These are phyloP conservation scores for Onygenales sp. DNA, from an alignment of 2,329 filamentous ascomycete species.

Conservation along the genomic window DNA sequence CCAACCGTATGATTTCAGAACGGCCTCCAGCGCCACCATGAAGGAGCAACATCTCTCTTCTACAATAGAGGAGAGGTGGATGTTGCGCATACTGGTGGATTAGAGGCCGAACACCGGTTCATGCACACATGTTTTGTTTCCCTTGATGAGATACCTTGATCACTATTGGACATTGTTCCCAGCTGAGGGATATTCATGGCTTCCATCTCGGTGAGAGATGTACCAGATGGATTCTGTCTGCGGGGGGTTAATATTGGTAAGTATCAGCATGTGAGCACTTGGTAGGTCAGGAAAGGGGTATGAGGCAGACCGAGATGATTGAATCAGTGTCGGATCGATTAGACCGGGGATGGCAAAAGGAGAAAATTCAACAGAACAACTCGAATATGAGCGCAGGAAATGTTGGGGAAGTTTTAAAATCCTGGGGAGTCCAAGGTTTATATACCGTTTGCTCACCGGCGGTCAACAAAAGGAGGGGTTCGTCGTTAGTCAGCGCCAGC, in stretches of 20 bases:
- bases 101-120: constrained; percentile 53
- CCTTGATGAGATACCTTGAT: constrained; percentile 42
- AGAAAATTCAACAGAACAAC: neutral
- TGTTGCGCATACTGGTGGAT: constrained; percentile 14
- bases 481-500: neutral
- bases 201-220: constrained; percentile 24
- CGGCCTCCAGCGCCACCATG: constrained; percentile 18
- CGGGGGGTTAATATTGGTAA: neutral
- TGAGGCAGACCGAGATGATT: neutral
- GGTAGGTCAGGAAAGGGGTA: neutral
- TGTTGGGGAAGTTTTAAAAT: neutral
- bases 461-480: neutral
- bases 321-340: neutral
- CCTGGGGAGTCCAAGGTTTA: neutral
- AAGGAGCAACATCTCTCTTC: constrained; percentile 1
- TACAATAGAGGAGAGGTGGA: constrained; percentile 14
- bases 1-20: constrained; percentile 72
- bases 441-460: neutral
- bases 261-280: neutral
- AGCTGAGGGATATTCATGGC: constrained; percentile 31
- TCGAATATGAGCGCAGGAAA: neutral
- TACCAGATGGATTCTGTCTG: constrained; percentile 9
- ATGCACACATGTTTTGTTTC: constrained; percentile 40
- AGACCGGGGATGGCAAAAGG: neutral
- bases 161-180: constrained; percentile 26